Conservation (phyloP, 164 flowering plant genomes). For the Magnolia kwangsiensis region DNA sequence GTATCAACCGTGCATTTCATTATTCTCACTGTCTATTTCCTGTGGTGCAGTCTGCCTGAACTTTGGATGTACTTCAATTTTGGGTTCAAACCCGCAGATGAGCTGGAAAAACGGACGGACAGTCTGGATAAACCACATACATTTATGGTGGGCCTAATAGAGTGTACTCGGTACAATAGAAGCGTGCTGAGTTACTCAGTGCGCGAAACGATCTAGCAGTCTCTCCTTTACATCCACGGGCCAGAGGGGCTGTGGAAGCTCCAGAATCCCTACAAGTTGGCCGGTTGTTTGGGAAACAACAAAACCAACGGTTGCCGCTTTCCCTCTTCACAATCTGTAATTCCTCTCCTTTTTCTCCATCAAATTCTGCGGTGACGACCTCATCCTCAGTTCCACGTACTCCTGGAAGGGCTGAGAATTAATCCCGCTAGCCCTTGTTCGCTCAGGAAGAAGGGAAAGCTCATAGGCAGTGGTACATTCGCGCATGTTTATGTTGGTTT, state of each 20-base stretch:
- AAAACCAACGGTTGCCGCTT: slow-evolving; percentile 79
- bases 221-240: slow-evolving; percentile 6
- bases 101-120: no score
- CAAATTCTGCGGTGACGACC: slow-evolving; percentile 56
- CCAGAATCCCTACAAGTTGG: slow-evolving; percentile 56
- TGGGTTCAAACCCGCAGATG: no score
- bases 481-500: slow-evolving; percentile 13
- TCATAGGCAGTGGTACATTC: slow-evolving; percentile 93
- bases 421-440: slow-evolving; percentile 19
- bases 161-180: no score
- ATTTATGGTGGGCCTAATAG: no score
- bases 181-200: no score
- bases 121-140: no score
- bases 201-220: no score
- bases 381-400: slow-evolving; percentile 83
- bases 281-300: slow-evolving; percentile 80
- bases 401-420: slow-evolving; percentile 81
- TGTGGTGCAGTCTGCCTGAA: no score
- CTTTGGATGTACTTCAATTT: no score
- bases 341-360: slow-evolving; percentile 60
- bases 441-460: slow-evolving; percentile 83
- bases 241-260: slow-evolving; percentile 52
- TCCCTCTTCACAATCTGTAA: slow-evolving; percentile 59
- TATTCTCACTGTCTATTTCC: no score
- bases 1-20: no score